Evolutionary conservation across 2,329 filamentous ascomycete species (phyloP).

Genomic region (Monosporascus ibericus): DNA sequence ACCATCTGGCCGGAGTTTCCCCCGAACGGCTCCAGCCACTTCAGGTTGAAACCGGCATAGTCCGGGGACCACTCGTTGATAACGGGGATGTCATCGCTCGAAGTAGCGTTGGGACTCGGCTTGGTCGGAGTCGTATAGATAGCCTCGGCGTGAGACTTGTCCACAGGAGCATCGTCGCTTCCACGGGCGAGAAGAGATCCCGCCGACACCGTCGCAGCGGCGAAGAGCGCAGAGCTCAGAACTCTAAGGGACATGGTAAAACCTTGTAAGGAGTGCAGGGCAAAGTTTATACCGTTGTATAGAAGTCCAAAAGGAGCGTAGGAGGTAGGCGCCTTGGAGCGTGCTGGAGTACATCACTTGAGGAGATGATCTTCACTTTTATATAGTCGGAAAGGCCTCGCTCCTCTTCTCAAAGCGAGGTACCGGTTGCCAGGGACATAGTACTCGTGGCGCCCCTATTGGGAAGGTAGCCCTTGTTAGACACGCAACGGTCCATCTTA

Average conservation of each 20-base stretch:
- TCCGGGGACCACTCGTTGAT: conserved; percentile 24
- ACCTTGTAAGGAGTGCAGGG: neutral
- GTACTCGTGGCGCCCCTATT: neutral
- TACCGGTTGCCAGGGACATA: neutral
- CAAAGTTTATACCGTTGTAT: neutral
- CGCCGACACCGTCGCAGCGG: no score
- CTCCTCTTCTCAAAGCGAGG: neutral
- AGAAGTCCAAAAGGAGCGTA: neutral
- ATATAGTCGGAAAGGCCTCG: neutral
- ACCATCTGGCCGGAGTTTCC: conserved; percentile 33
- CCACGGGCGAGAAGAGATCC: no score
- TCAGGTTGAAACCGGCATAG: conserved; percentile 33
- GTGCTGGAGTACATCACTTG: neutral
- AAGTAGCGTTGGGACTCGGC: no score
- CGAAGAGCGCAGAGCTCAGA: neutral
- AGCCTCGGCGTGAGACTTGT: no score
- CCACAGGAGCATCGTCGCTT: no score
- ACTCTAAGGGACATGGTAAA: neutral
- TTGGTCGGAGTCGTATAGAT: no score
- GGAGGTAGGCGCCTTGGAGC: neutral
- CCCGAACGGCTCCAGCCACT: conserved; percentile 41
- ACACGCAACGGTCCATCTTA: neutral
- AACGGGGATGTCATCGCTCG: conserved; percentile 6
- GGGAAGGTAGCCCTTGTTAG: neutral
- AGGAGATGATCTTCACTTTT: neutral